Percentiles rank a stretch among this genome's conserved stretches.
These are phyloP conservation scores for Candida pseudocylindracea DNA, from an alignment of 1,139 yeast genomes.

Conservation along the genomic window DNA sequence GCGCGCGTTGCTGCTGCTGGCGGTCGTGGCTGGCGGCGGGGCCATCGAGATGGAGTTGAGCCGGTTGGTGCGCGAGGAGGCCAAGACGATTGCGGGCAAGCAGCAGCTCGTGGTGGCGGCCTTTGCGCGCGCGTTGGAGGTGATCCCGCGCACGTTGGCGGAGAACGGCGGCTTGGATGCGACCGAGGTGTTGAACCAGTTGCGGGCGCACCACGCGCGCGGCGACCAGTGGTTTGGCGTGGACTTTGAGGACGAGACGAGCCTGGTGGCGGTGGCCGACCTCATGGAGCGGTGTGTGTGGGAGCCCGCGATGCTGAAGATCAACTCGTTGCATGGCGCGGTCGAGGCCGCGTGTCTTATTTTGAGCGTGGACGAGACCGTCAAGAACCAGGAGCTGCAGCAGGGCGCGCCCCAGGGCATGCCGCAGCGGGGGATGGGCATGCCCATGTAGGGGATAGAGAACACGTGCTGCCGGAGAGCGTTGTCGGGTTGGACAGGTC, in stretches of 20 bases:
- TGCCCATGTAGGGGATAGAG: too few relatives aligned
- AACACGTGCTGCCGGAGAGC: too few relatives aligned
- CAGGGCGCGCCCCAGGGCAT: constrained; percentile 1
- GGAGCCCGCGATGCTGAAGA: constrained; percentile 94
- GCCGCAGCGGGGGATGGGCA: too few relatives aligned
- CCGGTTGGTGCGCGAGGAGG: constrained; percentile 64
- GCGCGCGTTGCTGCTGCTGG: constrained; percentile 72
- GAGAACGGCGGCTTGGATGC: constrained; percentile 98
- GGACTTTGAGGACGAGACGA: constrained; percentile 56
- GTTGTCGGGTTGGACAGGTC: too few relatives aligned
- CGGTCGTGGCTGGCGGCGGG: constrained; percentile 96
- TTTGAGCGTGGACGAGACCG: constrained; percentile 88
- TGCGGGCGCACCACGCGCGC: constrained; percentile 85
- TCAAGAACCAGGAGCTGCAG: constrained; percentile 14
- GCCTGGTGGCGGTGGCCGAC: constrained; percentile 33
- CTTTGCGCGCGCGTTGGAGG: constrained; percentile 84
- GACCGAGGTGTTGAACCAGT: constrained; percentile 70
- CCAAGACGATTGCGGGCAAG: constrained; percentile 81
- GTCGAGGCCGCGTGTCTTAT: constrained; percentile 94
- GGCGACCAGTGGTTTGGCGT: constrained; percentile 87
- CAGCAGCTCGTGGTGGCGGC: constrained; percentile 85
- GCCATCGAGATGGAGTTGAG: constrained; percentile 97
- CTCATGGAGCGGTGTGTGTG: constrained; percentile 78
- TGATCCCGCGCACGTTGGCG: constrained; percentile 91
- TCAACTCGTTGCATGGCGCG: constrained; percentile 86